phyloP scores from a whole-genome alignment of 148 eudicot species.

The Selenicereus undatus region DNA sequence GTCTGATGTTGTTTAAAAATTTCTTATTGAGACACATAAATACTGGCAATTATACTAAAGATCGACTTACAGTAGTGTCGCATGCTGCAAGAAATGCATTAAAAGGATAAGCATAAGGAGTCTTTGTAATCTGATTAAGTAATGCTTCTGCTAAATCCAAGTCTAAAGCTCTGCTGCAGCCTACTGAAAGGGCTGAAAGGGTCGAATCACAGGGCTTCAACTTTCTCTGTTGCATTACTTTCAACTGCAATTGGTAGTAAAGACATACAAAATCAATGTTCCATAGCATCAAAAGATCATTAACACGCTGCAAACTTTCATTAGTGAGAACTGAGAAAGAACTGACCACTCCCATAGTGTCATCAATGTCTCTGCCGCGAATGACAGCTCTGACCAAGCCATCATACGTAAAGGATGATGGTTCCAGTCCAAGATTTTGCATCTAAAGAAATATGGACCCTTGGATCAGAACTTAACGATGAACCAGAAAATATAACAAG shows the following conservation, averaged over 20 bases:
- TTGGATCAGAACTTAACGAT: constrained; percentile 24
- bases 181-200: constrained; percentile 52
- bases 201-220: constrained; percentile 66
- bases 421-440: constrained; percentile 81
- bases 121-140: constrained; percentile 44
- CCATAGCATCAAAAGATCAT: constrained; percentile 12
- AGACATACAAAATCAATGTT: constrained; percentile 1
- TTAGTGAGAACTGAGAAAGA: constrained; percentile 11
- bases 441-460: constrained; percentile 46
- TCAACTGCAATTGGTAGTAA: constrained; percentile 47
- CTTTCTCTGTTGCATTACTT: constrained; percentile 51
- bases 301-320: constrained; percentile 2
- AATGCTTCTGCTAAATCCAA: constrained; percentile 72
- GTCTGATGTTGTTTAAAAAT: not conserved
- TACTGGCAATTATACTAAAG: not conserved
- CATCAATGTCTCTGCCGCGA: constrained; percentile 34
- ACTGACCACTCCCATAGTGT: constrained; percentile 61
- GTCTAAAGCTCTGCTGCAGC: constrained; percentile 59
- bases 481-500: constrained; percentile 12
- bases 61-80: constrained; percentile 48
- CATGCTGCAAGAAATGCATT: constrained; percentile 71
- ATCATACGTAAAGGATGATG: constrained; percentile 51
- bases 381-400: constrained; percentile 66
- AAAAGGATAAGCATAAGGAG: constrained; percentile 41
- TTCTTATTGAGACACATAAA: not conserved